phyloP scores from a whole-genome alignment of 192 early-diverging fungal species.

The Coemansia pectinata region DNA sequence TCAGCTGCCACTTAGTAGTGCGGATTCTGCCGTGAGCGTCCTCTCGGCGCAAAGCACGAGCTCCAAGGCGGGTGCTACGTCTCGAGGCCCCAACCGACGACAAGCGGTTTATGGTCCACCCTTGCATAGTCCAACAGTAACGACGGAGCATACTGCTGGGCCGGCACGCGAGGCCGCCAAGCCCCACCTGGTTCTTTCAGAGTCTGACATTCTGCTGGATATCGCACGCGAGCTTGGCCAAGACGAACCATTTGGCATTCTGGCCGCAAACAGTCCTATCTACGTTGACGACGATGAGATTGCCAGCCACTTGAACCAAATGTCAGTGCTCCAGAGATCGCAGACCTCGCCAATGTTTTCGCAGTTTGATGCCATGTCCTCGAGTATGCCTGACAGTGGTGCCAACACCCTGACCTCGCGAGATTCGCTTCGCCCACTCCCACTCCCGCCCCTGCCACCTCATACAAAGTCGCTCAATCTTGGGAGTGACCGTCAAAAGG shows the following conservation, averaged over 20 bases:
- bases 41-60: conserved; percentile 11
- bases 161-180: conserved; percentile 4
- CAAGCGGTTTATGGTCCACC: conserved; percentile 41
- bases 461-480: conserved; percentile 30
- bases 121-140: conserved; percentile 10
- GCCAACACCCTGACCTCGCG: background rate
- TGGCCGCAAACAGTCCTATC: conserved; percentile 23
- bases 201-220: conserved; percentile 38
- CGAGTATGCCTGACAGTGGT: conserved; percentile 7
- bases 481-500: conserved; percentile 10
- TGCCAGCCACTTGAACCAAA: conserved; percentile 27
- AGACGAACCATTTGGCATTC: conserved; percentile 28
- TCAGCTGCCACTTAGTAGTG: conserved; percentile 18
- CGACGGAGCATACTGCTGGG: conserved; percentile 4
- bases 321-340: conserved; percentile 17
- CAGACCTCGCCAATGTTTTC: conserved; percentile 26
- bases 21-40: conserved; percentile 20
- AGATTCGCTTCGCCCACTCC: conserved; percentile 19
- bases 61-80: background rate
- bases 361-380: conserved; percentile 16
- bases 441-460: conserved; percentile 21
- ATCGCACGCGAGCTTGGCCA: conserved; percentile 54
- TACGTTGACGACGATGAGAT: conserved; percentile 44
- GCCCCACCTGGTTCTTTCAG: conserved; percentile 1
- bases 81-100: conserved; percentile 22